Conservation (phyloP, 2,329 filamentous ascomycete species). For the Coniochaeta sp. region DNA sequence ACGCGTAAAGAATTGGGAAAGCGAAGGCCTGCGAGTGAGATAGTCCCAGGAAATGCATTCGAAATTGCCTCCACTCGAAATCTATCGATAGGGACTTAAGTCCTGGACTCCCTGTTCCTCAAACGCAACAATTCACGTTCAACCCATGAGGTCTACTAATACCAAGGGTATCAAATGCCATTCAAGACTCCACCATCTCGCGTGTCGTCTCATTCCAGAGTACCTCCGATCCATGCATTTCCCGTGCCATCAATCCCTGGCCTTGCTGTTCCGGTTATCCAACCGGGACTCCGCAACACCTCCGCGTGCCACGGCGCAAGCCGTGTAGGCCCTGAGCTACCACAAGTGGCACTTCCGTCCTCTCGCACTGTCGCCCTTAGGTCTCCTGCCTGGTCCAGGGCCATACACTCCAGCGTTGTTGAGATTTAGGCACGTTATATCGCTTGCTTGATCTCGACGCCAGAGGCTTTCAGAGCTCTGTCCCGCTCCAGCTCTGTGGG, state of each 20-base stretch:
- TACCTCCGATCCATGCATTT: not conserved
- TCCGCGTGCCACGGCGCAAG: not conserved
- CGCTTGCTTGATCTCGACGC: conserved; percentile 17
- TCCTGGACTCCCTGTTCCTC: not conserved
- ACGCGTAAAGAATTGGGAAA: not conserved
- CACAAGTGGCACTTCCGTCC: not conserved
- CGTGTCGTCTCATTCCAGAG: not conserved
- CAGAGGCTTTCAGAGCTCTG: conserved; percentile 11
- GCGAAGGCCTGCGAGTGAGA: not conserved
- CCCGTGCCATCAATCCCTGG: not conserved
- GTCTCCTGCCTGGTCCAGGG: too few relatives aligned
- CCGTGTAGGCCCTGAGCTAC: not conserved
- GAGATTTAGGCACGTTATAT: not conserved
- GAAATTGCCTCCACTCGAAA: not conserved
- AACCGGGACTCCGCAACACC: not conserved
- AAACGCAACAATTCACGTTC: not conserved
- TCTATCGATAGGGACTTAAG: not conserved
- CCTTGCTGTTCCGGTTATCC: not conserved
- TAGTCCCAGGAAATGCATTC: not conserved
- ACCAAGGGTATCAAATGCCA: conserved; percentile 5
- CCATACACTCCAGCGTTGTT: too few relatives aligned
- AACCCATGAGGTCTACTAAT: not conserved
- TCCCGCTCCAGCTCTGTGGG: conserved; percentile 14
- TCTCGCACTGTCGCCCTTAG: too few relatives aligned
- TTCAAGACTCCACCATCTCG: not conserved